Conservation (phyloP, 345 rosid species). For the Boechera retrofracta region DNA sequence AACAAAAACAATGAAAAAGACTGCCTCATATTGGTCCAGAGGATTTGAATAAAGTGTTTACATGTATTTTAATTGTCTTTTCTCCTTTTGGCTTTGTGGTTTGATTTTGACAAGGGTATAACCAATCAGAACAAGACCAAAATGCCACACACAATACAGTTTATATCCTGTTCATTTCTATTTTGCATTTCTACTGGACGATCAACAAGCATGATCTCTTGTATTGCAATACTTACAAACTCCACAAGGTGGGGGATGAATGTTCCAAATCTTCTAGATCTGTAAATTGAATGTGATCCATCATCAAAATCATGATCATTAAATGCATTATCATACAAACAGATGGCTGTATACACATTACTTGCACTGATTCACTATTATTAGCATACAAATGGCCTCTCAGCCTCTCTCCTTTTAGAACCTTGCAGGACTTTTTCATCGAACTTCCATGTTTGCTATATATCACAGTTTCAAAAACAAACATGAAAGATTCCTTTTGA, state of each 20-base stretch:
- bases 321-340: constrained; percentile 25
- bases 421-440: neutral
- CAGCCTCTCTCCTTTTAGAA: neutral
- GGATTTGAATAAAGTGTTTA: constrained; percentile 41
- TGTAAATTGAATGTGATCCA: neutral
- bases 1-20: constrained; percentile 34
- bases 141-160: neutral
- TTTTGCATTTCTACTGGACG: neutral
- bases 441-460: constrained; percentile 34
- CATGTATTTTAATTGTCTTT: neutral
- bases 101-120: constrained; percentile 8
- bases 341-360: constrained; percentile 16
- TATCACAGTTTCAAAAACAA: constrained; percentile 37
- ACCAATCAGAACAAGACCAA: neutral
- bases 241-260: neutral
- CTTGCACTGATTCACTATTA: constrained; percentile 16
- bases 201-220: neutral
- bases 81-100: neutral
- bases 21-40: constrained; percentile 25
- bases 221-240: neutral
- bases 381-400: constrained; percentile 30
- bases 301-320: neutral
- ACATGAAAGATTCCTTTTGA: constrained; percentile 29
- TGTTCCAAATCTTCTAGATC: neutral
- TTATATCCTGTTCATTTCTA: neutral